Evolutionary conservation across 495 filamentous ascomycete genomes (phyloP).

Genomic region (Aspergillus biplanus): DNA sequence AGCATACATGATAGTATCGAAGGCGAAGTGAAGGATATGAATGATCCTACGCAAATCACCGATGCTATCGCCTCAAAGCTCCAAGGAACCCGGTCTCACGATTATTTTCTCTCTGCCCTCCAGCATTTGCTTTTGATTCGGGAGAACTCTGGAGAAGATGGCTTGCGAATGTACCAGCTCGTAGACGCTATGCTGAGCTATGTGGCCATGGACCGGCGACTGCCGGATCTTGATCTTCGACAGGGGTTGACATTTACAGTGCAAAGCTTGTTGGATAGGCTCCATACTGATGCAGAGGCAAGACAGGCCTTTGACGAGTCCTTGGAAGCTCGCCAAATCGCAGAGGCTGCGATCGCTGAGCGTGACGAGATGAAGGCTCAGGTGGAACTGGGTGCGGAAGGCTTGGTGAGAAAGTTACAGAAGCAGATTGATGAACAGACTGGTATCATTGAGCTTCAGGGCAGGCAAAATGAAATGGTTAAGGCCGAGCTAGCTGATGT

Average conservation of each 20-base stretch:
- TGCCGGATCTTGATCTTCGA: slow-evolving; percentile 97
- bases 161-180: slow-evolving; percentile 94
- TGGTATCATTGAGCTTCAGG: slow-evolving; percentile 84
- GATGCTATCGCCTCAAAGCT: slow-evolving; percentile 91
- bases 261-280: slow-evolving; percentile 88
- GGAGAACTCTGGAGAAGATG: slow-evolving; percentile 90
- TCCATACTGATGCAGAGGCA: slow-evolving; percentile 96
- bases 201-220: slow-evolving; percentile 94
- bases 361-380: slow-evolving; percentile 95
- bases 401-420: slow-evolving; percentile 89
- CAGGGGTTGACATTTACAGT: slow-evolving; percentile 97
- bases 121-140: slow-evolving; percentile 94
- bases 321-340: slow-evolving; percentile 83
- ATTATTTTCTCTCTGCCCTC: slow-evolving; percentile 94
- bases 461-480: slow-evolving; percentile 80
- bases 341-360: slow-evolving; percentile 93
- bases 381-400: slow-evolving; percentile 90
- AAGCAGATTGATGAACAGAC: slow-evolving; percentile 91
- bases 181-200: slow-evolving; percentile 98
- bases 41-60: slow-evolving; percentile 88
- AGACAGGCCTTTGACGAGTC: slow-evolving; percentile 90
- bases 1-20: slow-evolving; percentile 90
- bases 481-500: slow-evolving; percentile 89
- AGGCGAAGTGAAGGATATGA: slow-evolving; percentile 91
- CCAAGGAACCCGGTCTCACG: slow-evolving; percentile 79